phyloP scores from a whole-genome alignment of 768 basidiomycete species.

The Termitomyces sp. region DNA sequence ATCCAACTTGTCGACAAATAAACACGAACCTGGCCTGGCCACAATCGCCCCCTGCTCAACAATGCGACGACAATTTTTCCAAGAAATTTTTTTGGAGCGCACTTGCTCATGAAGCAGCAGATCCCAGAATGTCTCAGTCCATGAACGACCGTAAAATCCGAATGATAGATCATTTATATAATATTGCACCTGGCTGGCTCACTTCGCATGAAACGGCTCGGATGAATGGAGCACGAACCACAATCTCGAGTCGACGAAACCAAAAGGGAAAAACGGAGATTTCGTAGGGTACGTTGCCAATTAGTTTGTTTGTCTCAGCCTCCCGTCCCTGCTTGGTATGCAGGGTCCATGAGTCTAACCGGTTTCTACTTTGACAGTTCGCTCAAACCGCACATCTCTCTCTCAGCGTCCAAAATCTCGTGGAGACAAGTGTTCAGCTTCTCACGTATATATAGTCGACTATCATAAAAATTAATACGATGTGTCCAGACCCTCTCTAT shows the following conservation, averaged over 20 bases:
- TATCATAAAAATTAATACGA: neutral
- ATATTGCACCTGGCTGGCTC: neutral
- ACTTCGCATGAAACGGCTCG: neutral
- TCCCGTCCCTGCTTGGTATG: neutral
- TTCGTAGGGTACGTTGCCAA: neutral
- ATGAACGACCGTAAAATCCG: neutral
- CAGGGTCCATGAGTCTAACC: constrained; percentile 12
- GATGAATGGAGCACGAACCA: neutral
- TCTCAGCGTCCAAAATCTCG: neutral
- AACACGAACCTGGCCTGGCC: neutral
- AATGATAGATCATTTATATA: neutral
- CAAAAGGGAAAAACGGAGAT: constrained; percentile 1
- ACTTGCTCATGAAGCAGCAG: neutral
- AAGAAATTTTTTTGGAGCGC: neutral
- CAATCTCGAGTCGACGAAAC: neutral
- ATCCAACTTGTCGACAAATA: neutral
- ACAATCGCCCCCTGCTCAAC: neutral
- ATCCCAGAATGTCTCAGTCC: neutral
- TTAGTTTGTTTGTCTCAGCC: neutral
- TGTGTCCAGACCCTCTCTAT: neutral
- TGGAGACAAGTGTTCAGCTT: neutral
- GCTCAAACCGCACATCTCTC: neutral
- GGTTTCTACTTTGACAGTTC: constrained; percentile 2
- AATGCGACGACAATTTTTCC: neutral
- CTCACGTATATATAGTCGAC: neutral